Evolutionary conservation across 208 protist genomes (phyloP), one percentile per base, ranked within the genome.

Genomic region (Acanthamoeba culbertsoni): DNA sequence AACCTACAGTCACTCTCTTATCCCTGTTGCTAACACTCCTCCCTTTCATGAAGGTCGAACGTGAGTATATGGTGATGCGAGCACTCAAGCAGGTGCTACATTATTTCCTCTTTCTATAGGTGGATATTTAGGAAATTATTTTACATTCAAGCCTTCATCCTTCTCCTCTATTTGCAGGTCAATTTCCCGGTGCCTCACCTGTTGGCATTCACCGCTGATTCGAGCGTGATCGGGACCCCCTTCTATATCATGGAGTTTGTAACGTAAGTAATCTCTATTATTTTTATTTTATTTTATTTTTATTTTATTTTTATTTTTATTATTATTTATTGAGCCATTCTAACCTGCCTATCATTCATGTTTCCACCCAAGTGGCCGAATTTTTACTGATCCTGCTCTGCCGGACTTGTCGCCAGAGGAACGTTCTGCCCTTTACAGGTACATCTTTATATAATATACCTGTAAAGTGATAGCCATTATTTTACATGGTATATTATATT

Each of bases 181-280:
- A 37, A 62, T 48, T 63, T 97, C 18, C 96, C 96, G 20, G 97
- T 98, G 6, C 97, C 97, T 0, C 16, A 53, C 14, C 14, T 86
- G 33, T 57, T 95, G 20, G 20, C 93, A 16, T 94, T 97, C 42
- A 98, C 96, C 89, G 68, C 92, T 7, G 97, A 98, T 93, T 18
- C 37, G 0, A 63, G 26, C n/a, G 94, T 98, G 3, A 92, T 98
- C 62, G 97, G 97, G 8, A 96, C 96, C 33, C 89, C 94, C n/a
- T 98, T 98, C 82, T 97, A 95, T 63, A 75, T 98, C 37, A 97
- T 96, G 95, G 93, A 96, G 51, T 96, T 82, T 31, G 71, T 82
- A 35, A 82, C 71, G 71, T 82, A 82, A 10, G 51, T n/a, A 23
- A 59, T 59, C 51, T 37, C n/a, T 8, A 68, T n/a, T 26, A 10